Percentiles rank a stretch among this genome's conserved stretches.
Evolutionary conservation across 805 yeast genomes (phyloP).

Genomic region (Kodamaea laetipori): DNA sequence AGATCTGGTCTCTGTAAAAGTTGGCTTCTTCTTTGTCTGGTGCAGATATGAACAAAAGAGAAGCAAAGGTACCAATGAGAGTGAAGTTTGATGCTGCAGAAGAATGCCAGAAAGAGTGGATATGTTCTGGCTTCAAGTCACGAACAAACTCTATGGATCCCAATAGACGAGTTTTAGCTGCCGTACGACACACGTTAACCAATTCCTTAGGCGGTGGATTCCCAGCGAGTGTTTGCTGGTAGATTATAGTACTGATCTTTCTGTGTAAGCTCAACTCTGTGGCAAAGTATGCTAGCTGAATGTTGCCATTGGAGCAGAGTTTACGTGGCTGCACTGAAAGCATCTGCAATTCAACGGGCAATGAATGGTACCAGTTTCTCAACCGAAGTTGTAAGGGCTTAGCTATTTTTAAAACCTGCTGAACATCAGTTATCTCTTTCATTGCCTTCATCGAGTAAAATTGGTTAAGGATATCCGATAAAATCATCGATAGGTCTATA

Average conservation of each 20-base stretch:
- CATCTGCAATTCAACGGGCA: slow-evolving; percentile 68
- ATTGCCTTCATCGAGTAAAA: slow-evolving; percentile 74
- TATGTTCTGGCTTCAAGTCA: slow-evolving; percentile 76
- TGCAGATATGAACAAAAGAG: slow-evolving; percentile 69
- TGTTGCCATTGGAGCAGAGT: slow-evolving; percentile 71
- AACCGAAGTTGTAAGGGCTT: slow-evolving; percentile 76
- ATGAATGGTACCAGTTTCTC: slow-evolving; percentile 75
- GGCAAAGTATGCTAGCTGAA: slow-evolving; percentile 85
- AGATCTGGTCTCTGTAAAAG: slow-evolving; percentile 65
- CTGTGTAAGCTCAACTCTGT: slow-evolving; percentile 87
- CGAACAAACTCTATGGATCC: slow-evolving; percentile 83
- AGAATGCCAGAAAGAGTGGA: slow-evolving; percentile 89
- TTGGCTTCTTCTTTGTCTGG: slow-evolving; percentile 59
- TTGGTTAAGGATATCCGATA: slow-evolving; percentile 69
- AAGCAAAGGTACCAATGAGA: slow-evolving; percentile 84
- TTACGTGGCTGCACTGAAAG: slow-evolving; percentile 57
- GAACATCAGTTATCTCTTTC: slow-evolving; percentile 56
- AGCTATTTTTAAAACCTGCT: slow-evolving; percentile 69
- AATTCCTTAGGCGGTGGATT: slow-evolving; percentile 38
- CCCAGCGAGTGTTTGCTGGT: slow-evolving; percentile 36
- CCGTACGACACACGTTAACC: slow-evolving; percentile 69
- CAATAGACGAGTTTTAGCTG: slow-evolving; percentile 77
- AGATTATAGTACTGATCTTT: slow-evolving; percentile 61
- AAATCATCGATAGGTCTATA: slow-evolving; percentile 64
- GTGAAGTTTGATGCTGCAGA: slow-evolving; percentile 78